A percentile compares a stretch with the other conserved stretches of the same genome.
phyloP scores from a whole-genome alignment of 164 flowering plant genomes.

The Annona cherimola region DNA sequence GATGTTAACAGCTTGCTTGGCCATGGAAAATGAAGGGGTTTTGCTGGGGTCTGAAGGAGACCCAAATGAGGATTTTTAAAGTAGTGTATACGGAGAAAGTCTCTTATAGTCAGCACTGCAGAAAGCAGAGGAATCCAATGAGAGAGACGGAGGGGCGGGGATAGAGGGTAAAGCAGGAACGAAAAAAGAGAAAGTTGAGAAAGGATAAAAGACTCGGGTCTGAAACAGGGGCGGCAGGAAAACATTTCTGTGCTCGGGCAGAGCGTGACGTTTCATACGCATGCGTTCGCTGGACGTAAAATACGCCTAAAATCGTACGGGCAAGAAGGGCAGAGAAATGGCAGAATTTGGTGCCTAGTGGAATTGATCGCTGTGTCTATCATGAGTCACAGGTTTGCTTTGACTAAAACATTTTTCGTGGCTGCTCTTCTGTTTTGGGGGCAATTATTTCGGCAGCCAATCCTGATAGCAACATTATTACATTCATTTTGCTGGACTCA shows the following conservation, averaged over 20 bases:
- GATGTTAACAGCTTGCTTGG: slow-evolving; percentile 19
- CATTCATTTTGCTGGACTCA: too few relatives aligned
- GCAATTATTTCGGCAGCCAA: too few relatives aligned
- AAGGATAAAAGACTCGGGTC: neutral
- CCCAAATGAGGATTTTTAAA: slow-evolving; percentile 6
- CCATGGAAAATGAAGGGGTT: slow-evolving; percentile 26
- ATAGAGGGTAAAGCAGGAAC: neutral
- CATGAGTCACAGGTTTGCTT: too few relatives aligned
- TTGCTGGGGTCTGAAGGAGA: slow-evolving; percentile 10
- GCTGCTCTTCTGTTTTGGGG: too few relatives aligned
- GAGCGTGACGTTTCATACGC: neutral
- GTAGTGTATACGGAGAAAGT: slow-evolving; percentile 1
- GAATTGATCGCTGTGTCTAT: too few relatives aligned
- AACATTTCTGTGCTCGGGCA: neutral
- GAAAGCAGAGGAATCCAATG: slow-evolving; percentile 5
- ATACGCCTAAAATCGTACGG: too few relatives aligned
- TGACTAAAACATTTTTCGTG: too few relatives aligned
- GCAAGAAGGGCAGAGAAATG: too few relatives aligned
- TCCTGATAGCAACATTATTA: too few relatives aligned
- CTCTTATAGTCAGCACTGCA: neutral
- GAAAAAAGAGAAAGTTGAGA: too few relatives aligned
- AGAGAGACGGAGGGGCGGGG: neutral
- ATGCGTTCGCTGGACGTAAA: neutral
- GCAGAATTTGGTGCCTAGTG: too few relatives aligned
- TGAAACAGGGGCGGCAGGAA: neutral